phyloP scores from a whole-genome alignment of 2,329 filamentous ascomycete species.

The Pezicula radicicola region DNA sequence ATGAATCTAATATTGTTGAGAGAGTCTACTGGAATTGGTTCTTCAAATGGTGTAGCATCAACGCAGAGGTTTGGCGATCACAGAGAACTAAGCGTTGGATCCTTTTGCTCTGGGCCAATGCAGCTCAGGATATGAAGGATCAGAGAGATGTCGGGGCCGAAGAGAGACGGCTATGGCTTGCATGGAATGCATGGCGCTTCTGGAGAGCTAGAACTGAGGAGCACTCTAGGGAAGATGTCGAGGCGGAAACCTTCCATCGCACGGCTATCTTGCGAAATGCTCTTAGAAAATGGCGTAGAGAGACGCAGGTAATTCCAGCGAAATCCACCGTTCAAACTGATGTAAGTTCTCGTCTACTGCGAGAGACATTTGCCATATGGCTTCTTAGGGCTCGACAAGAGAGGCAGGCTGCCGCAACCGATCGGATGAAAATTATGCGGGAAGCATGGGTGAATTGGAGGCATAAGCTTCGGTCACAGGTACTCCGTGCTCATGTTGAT shows the following conservation, averaged over 20 bases:
- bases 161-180: conserved; percentile 13
- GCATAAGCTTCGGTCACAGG: conserved; percentile 51
- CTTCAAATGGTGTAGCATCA: conserved; percentile 28
- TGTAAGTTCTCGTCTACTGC: conserved; percentile 41
- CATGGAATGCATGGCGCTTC: conserved; percentile 12
- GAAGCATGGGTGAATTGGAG: conserved; percentile 62
- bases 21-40: conserved; percentile 30
- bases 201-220: conserved; percentile 18
- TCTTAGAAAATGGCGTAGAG: conserved; percentile 22
- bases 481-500: conserved; percentile 49
- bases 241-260: conserved; percentile 12
- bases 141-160: conserved; percentile 16
- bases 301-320: conserved; percentile 22
- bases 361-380: conserved; percentile 47
- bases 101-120: conserved; percentile 20
- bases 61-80: conserved; percentile 15
- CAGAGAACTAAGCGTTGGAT: conserved; percentile 13
- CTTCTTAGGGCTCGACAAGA: conserved; percentile 38
- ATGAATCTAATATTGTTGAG: conserved; percentile 26
- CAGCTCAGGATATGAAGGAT: conserved; percentile 13
- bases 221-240: conserved; percentile 7
- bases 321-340: conserved; percentile 36
- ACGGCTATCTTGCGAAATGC: conserved; percentile 7
- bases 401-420: conserved; percentile 43
- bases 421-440: conserved; percentile 49